A percentile compares a stretch with the other conserved stretches of the same genome.
These are phyloP conservation scores for Scenedesmus sp. DNA, from an alignment of 163 green algal genomes.

Conservation along the genomic window DNA sequence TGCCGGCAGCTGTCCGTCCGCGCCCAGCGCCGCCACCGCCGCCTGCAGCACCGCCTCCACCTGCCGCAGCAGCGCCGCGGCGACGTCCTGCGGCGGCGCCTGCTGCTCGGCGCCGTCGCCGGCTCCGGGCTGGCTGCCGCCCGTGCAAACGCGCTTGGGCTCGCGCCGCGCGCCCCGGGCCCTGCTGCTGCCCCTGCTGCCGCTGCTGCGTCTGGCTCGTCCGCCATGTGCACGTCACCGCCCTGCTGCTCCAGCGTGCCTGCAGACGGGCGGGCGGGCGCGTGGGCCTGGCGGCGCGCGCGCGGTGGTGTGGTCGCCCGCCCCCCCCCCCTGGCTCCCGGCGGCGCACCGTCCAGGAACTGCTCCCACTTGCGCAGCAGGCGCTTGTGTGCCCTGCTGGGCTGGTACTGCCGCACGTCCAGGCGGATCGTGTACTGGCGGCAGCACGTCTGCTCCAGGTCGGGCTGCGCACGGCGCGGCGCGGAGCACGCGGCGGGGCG, in stretches of 20 bases:
- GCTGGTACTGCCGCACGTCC: constrained; percentile 54
- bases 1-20: constrained; percentile 17
- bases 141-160: too few relatives aligned
- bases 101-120: constrained; percentile 4
- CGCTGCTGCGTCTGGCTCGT: background rate
- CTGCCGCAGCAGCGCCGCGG: background rate
- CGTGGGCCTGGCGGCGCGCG: too few relatives aligned
- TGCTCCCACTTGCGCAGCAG: constrained; percentile 52
- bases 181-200: background rate
- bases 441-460: constrained; percentile 71
- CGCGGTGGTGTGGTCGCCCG: too few relatives aligned
- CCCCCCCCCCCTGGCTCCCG: too few relatives aligned
- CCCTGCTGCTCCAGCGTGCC: background rate
- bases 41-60: constrained; percentile 31
- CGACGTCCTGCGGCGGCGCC: constrained; percentile 13
- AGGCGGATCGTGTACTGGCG: constrained; percentile 80
- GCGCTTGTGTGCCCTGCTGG: constrained; percentile 57
- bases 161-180: too few relatives aligned
- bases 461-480: constrained; percentile 53
- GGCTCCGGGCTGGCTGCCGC: background rate
- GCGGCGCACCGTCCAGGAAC: constrained; percentile 52
- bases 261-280: background rate
- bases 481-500: background rate
- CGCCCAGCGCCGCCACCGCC: constrained; percentile 4
- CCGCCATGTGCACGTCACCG: background rate